Evolutionary conservation across 768 basidiomycete genomes (phyloP), one percentile per base, ranked within the genome.

Genomic region (Leccinum barrowsii): DNA sequence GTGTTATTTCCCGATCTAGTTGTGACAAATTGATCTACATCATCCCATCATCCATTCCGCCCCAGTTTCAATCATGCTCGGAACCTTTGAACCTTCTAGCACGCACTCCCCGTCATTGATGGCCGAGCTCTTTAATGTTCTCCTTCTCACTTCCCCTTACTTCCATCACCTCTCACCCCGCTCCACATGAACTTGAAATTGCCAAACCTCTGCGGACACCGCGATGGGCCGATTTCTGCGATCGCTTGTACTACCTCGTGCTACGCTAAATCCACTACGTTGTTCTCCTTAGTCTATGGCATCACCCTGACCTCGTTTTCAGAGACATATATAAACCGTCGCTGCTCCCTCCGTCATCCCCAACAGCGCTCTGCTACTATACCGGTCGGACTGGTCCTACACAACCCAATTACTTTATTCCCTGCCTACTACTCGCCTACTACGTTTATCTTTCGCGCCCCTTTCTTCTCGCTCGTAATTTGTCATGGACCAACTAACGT

Each of bases 401-500:
- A 37, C 40, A 11, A 56, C 24, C 56, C 56, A 35, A 42, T 47
- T 67, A 60, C 60, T 47, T 60, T 60, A 59, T 68, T 67, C 61
- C 58, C 59, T 61, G 30, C 57, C 61, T 61, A 57, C 61, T 34
- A 40, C 7, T 40, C 61, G 37, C 21, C 56, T 21, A 21, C 21
- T 58, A 52, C 57, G 54, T 35, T 56, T 58, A 59, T 61, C 57
- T 12, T 66, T 66, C 59, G 37, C 67, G 63, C 49, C 46, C 40
- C 59, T 17, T 17, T 53, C 56, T 57, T 48, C 58, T 47, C 57
- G 24, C 7, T 47, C 57, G 8, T 55, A 64, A 63, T 66, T 62
- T 47, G 34, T 63, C 56, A 90, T 90, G 88, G 86, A 87, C 66
- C 81, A 84, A 62, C 74, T 87, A 59, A 70, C 76, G 30, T 76